These are phyloP conservation scores for Colletotrichum filicis DNA, from an alignment of 2,329 filamentous ascomycete species.

Conservation along the genomic window DNA sequence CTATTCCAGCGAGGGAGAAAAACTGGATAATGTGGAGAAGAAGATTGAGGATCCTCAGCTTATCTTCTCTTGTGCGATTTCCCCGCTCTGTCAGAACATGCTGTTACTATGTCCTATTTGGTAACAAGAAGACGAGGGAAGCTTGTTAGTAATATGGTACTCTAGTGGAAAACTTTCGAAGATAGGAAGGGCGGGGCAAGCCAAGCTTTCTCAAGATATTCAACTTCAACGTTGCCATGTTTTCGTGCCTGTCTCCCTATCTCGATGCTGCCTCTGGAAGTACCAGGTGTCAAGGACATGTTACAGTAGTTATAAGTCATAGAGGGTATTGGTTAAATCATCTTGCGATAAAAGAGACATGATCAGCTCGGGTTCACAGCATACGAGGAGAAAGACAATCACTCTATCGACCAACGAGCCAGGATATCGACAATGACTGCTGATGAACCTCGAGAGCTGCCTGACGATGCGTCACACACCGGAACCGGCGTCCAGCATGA, in stretches of 20 bases:
- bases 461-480: not conserved
- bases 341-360: not conserved
- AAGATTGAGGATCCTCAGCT: conserved; percentile 1
- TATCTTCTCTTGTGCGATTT: conserved; percentile 1
- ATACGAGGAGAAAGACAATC: not conserved
- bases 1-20: not conserved
- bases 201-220: not conserved
- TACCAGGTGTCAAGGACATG: not conserved
- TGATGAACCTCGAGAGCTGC: not conserved
- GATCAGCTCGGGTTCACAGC: not conserved
- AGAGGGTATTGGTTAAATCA: not conserved
- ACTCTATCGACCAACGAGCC: not conserved
- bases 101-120: conserved; percentile 18
- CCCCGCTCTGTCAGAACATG: not conserved
- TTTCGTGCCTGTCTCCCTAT: not conserved
- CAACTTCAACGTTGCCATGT: conserved; percentile 22
- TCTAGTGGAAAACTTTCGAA: not conserved
- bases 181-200: conserved; percentile 9
- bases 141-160: not conserved
- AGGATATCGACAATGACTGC: not conserved
- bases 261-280: not conserved
- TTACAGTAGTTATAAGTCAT: not conserved
- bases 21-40: conserved; percentile 25
- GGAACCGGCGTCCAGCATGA: not conserved
- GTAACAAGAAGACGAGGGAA: conserved; percentile 4